These are phyloP conservation scores for Epichloe hybrida DNA, from an alignment of 2,329 filamentous ascomycete genomes.

Conservation along the genomic window DNA sequence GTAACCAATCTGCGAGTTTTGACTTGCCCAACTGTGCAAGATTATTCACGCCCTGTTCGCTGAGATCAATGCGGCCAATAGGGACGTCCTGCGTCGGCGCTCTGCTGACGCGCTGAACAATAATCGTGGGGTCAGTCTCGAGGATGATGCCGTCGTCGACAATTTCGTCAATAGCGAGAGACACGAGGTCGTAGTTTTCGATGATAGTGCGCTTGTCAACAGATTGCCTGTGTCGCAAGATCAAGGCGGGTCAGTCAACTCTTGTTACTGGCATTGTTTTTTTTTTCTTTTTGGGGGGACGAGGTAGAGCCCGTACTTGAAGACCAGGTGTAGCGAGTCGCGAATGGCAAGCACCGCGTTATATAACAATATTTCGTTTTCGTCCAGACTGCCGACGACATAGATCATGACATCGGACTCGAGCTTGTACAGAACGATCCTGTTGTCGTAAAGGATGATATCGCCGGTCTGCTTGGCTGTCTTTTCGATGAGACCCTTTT, in stretches of 20 bases:
- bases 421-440: constrained; percentile 93
- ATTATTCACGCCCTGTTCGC: constrained; percentile 90
- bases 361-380: constrained; percentile 95
- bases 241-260: constrained; percentile 5
- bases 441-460: constrained; percentile 94
- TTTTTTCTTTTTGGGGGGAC: background rate
- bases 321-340: constrained; percentile 77
- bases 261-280: background rate
- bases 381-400: constrained; percentile 77
- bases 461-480: constrained; percentile 91
- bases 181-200: constrained; percentile 96
- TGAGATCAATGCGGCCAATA: constrained; percentile 87
- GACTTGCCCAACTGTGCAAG: constrained; percentile 87
- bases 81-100: constrained; percentile 85
- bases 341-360: constrained; percentile 85
- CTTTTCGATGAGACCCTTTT: constrained; percentile 91
- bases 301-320: constrained; percentile 52
- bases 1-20: constrained; percentile 79
- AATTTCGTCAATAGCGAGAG: constrained; percentile 88
- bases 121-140: constrained; percentile 90
- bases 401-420: constrained; percentile 96
- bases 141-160: constrained; percentile 92
- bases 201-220: constrained; percentile 96
- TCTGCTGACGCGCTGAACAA: constrained; percentile 82
- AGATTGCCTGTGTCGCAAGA: constrained; percentile 51